These are phyloP conservation scores for Durotheca rogersii DNA, from an alignment of 495 filamentous ascomycete species.

Conservation along the genomic window DNA sequence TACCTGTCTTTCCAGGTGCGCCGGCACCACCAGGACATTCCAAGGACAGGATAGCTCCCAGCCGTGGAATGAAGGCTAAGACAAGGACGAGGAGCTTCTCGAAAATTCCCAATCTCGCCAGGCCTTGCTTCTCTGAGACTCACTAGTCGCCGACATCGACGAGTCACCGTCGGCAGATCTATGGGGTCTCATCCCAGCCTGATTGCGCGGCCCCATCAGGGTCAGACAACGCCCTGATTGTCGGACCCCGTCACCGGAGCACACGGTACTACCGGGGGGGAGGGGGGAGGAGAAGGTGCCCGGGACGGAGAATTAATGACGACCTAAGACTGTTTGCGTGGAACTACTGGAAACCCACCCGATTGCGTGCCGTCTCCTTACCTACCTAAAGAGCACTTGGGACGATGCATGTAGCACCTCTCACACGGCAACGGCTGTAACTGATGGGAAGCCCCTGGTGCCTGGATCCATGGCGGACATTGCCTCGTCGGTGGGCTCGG, in stretches of 20 bases:
- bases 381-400: conserved; percentile 15
- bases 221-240: conserved; percentile 2
- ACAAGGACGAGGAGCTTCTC: conserved; percentile 19
- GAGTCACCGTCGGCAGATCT: conserved; percentile 22
- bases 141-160: conserved; percentile 7
- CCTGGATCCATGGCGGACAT: conserved; percentile 18
- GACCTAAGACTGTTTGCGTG: conserved; percentile 32
- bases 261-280: conserved; percentile 17
- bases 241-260: conserved; percentile 14
- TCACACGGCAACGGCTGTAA: conserved; percentile 28
- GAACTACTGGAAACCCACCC: conserved; percentile 24
- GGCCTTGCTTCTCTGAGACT: conserved; percentile 21
- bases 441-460: conserved; percentile 9
- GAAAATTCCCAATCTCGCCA: conserved; percentile 20
- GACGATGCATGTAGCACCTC: conserved; percentile 15
- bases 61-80: conserved; percentile 14
- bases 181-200: no score
- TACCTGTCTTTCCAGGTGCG: conserved; percentile 25
- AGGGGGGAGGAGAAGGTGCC: conserved; percentile 11
- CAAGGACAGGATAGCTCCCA: conserved; percentile 7
- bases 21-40: conserved; percentile 30
- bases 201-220: conserved; percentile 4
- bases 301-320: conserved; percentile 31
- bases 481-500: conserved; percentile 26
- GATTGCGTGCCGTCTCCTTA: conserved; percentile 18